Evolutionary conservation across 441 rosid species (phyloP), one percentile per base, ranked within the genome.

Genomic region (Macaranga tanarius): DNA sequence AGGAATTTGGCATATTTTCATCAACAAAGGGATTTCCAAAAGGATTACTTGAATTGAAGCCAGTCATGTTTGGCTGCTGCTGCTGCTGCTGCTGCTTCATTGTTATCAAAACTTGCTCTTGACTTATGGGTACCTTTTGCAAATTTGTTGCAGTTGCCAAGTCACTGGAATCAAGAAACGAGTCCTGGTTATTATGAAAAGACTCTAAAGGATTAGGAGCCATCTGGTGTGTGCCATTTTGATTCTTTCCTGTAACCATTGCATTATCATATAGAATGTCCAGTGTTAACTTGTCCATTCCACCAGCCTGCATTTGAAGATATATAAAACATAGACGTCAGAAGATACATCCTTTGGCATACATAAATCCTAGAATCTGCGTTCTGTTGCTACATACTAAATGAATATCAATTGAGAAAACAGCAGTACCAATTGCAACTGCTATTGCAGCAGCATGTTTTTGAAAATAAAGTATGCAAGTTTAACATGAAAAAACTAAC

Each of bases 301-400:
- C 74, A 4, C 81, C 80, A 42, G 69, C 77, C 86, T 83, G 74
- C 59, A 62, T 63, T 66, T 54, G 25, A 28, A 42, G 62, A 60
- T 26, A 28, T 3, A 34, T 34, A 7, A 34, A 34, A 34, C 48
- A 10, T 2, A 45, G 0, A 2, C 15, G 2, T 10, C 8, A 10
- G 13, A 8, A 44, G 2, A 17, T 11, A n/a, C n/a, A n/a, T n/a
- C n/a, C n/a, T n/a, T n/a, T n/a, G n/a, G n/a, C n/a, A n/a, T n/a
- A n/a, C n/a, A n/a, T n/a, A 0, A 7, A 25, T 64, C 16, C 50
- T 45, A 9, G 6, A 62, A 34, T 13, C 45, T 62, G 67, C 26
- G 26, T 63, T 11, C 15, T 10, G 11, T 10, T 8, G 9, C 48
- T 45, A 12, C 48, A 8, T 45, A 15, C 2, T 34, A 34, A 34